A percentile compares a stretch with the other conserved stretches of the same genome.
Evolutionary conservation across 371 early-diverging fungal genomes (phyloP).

Genomic region (Ecytonucleospora hepatopenaei): DNA sequence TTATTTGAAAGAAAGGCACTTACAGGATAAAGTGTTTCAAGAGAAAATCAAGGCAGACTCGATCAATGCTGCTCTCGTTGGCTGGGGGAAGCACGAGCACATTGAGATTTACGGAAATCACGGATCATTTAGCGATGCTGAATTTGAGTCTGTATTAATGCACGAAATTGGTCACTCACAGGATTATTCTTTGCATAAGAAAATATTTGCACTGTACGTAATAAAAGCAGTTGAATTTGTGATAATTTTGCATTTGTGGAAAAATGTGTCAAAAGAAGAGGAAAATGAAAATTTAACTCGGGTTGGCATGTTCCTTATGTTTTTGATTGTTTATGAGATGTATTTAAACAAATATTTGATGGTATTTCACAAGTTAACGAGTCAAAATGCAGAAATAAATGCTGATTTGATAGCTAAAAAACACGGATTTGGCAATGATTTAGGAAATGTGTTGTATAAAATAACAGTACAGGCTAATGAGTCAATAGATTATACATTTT

Average conservation of each 20-base stretch:
- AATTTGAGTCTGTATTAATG: slow-evolving; percentile 51
- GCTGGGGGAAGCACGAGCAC: slow-evolving; percentile 38
- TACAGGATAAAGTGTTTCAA: slow-evolving; percentile 43
- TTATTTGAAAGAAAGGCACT: slow-evolving; percentile 23
- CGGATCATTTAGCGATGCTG: slow-evolving; percentile 25
- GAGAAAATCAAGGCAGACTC: slow-evolving; percentile 29
- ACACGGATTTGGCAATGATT: slow-evolving; percentile 37
- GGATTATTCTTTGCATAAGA: slow-evolving; percentile 52
- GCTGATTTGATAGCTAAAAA: slow-evolving; percentile 55
- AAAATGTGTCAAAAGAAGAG: slow-evolving; percentile 28
- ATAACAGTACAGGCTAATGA: slow-evolving; percentile 39
- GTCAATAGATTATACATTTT: slow-evolving; percentile 39
- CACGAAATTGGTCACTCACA: slow-evolving; percentile 58
- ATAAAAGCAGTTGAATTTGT: slow-evolving; percentile 40
- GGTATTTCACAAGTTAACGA: slow-evolving; percentile 48
- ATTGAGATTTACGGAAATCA: slow-evolving; percentile 56
- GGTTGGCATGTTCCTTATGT: slow-evolving; percentile 42
- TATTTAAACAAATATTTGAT: slow-evolving; percentile 43
- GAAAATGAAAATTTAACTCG: slow-evolving; percentile 28
- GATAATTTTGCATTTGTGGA: slow-evolving; percentile 33
- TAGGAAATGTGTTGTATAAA: slow-evolving; percentile 48
- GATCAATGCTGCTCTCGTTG: slow-evolving; percentile 55
- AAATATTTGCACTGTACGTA: slow-evolving; percentile 39
- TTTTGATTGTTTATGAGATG: slow-evolving; percentile 45
- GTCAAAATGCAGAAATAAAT: slow-evolving; percentile 53